A percentile compares a stretch with the other conserved stretches of the same genome.
These are phyloP conservation scores for Epichloe scottii DNA, from an alignment of 2,329 filamentous ascomycete genomes.

Conservation along the genomic window DNA sequence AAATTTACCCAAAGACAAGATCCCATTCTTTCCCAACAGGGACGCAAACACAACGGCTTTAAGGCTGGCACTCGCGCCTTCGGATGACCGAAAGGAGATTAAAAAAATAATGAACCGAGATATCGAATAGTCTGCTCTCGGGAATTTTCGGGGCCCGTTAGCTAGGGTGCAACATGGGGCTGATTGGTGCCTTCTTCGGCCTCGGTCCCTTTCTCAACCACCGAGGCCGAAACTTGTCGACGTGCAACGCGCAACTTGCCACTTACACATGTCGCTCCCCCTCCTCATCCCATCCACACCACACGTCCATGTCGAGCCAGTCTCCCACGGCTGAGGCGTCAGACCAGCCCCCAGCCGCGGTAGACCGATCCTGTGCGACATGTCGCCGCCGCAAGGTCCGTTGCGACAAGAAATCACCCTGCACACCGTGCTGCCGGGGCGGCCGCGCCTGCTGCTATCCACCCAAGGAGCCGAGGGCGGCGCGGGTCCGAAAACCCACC, in stretches of 20 bases:
- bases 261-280: background rate
- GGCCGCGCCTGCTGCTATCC: constrained; percentile 20
- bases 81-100: background rate
- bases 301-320: background rate
- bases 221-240: background rate
- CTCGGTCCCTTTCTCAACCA: background rate
- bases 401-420: constrained; percentile 60
- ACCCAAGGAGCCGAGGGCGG: constrained; percentile 11
- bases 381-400: constrained; percentile 49
- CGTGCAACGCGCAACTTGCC: background rate
- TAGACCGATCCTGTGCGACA: constrained; percentile 25
- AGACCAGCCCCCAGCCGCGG: background rate
- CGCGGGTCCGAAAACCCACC: constrained; percentile 17
- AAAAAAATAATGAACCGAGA: background rate
- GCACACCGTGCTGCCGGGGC: constrained; percentile 51
- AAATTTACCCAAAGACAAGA: too few species aligned
- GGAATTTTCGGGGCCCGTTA: too few species aligned
- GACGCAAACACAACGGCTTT: too few species aligned
- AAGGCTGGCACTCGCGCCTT: background rate
- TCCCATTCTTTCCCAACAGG: too few species aligned
- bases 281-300: too few species aligned
- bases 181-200: background rate
- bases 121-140: too few species aligned
- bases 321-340: background rate
- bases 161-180: too few species aligned